Percentiles rank a stretch among this genome's conserved stretches.
These are phyloP conservation scores for Calendula officinalis DNA, from an alignment of 129 eudicot genomes.

Conservation along the genomic window DNA sequence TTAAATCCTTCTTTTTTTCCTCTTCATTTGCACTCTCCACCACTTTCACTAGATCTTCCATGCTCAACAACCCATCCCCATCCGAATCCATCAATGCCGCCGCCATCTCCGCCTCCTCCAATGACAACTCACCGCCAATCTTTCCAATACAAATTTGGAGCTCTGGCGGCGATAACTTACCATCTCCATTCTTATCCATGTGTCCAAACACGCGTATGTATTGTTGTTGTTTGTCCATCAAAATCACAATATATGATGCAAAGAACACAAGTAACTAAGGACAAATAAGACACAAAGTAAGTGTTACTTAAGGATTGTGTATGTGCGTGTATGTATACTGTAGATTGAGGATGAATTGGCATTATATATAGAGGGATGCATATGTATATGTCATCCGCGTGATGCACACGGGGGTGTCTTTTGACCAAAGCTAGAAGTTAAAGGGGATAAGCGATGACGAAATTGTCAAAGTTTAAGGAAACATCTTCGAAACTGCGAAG, in stretches of 20 bases:
- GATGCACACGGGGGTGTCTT: slow-evolving; percentile 17
- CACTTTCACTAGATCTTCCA: slow-evolving; percentile 58
- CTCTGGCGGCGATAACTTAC: slow-evolving; percentile 56
- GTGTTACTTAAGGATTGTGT: too few species aligned
- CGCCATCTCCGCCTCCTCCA: slow-evolving; percentile 59
- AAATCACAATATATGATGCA: not conserved
- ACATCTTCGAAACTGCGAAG: slow-evolving; percentile 17
- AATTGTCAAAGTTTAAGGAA: slow-evolving; percentile 19
- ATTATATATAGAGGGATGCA: not conserved
- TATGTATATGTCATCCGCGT: slow-evolving; percentile 19
- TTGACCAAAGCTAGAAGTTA: slow-evolving; percentile 8
- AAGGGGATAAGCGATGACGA: slow-evolving; percentile 22
- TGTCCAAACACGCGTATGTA: slow-evolving; percentile 51
- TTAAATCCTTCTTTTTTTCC: slow-evolving; percentile 48
- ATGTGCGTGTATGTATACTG: slow-evolving; percentile 3
- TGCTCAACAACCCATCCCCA: slow-evolving; percentile 56
- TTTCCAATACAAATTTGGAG: slow-evolving; percentile 48
- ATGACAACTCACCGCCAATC: slow-evolving; percentile 42
- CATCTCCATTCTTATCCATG: slow-evolving; percentile 55
- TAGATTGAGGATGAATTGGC: not conserved
- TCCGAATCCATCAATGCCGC: slow-evolving; percentile 53
- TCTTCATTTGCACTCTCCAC: slow-evolving; percentile 58
- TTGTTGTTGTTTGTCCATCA: slow-evolving; percentile 40
- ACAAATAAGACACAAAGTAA: too few species aligned
- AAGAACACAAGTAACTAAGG: not conserved